phyloP scores from a whole-genome alignment of 371 early-diverging fungal species.

The Mortierella sp. region DNA sequence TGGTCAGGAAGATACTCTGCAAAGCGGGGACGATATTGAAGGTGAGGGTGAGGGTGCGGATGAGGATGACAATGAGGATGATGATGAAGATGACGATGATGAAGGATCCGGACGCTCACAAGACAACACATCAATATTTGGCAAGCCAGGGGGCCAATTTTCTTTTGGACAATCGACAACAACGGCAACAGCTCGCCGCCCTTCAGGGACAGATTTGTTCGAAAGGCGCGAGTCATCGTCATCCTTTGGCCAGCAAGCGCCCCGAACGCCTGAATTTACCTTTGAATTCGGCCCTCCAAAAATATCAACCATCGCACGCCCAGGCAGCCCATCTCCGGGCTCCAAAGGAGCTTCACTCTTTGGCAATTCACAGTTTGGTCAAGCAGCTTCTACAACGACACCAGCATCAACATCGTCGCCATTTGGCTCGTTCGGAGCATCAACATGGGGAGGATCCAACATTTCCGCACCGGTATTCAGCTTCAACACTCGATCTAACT shows the following conservation, averaged over 20 bases:
- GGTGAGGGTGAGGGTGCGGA: background rate
- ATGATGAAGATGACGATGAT: background rate
- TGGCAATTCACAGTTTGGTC: background rate
- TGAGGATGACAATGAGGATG: background rate
- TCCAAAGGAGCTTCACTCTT: background rate
- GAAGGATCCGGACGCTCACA: no score
- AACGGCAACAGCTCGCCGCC: background rate
- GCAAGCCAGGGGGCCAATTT: background rate
- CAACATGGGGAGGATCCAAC: background rate
- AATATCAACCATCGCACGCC: background rate
- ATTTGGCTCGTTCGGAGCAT: background rate
- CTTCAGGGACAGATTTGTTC: constrained; percentile 2
- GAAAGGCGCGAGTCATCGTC: background rate
- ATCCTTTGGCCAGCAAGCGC: background rate
- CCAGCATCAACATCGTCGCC: background rate
- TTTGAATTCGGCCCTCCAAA: background rate
- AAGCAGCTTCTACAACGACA: background rate
- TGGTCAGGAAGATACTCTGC: background rate
- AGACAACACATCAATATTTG: background rate
- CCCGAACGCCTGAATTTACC: background rate
- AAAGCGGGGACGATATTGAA: background rate
- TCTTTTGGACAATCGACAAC: constrained; percentile 1
- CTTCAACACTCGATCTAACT: background rate
- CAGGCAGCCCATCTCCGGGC: background rate
- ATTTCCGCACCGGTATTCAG: background rate